Evolutionary conservation across 2,329 filamentous ascomycete genomes (phyloP).

Genomic region (Akanthomyces muscarius): DNA sequence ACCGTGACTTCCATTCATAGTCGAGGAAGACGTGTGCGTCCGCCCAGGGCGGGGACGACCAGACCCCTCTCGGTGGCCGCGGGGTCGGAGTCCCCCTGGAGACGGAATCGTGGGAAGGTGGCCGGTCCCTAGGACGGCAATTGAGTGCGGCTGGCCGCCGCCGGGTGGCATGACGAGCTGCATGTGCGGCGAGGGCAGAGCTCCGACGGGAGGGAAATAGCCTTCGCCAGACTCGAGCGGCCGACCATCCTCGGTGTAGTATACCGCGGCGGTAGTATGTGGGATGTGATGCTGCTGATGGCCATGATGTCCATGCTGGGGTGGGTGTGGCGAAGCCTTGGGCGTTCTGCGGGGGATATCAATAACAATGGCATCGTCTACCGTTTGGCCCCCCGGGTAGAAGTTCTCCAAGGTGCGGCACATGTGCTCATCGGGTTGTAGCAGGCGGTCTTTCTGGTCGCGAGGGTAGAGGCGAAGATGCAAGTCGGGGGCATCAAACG

Average conservation of each 20-base stretch:
- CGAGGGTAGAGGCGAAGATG: conserved; percentile 72
- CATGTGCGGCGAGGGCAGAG: conserved; percentile 38
- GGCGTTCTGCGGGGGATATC: conserved; percentile 81
- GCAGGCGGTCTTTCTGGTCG: conserved; percentile 62
- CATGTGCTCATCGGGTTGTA: conserved; percentile 86
- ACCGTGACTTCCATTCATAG: conserved; percentile 41
- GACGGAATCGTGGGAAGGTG: conserved; percentile 79
- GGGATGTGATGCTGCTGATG: conserved; percentile 25
- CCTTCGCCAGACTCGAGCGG: conserved; percentile 69
- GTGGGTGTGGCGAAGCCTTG: conserved; percentile 66
- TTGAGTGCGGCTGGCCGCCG: conserved; percentile 53
- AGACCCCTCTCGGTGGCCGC: conserved; percentile 53
- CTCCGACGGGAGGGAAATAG: conserved; percentile 72
- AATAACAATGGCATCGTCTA: conserved; percentile 87
- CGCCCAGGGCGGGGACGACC: conserved; percentile 60
- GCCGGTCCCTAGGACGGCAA: conserved; percentile 75
- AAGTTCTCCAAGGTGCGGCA: conserved; percentile 72
- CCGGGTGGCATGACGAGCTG: conserved; percentile 36
- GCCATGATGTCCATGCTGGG: background rate
- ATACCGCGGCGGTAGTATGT: conserved; percentile 45
- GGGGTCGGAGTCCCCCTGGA: conserved; percentile 61
- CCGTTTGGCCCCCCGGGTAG: conserved; percentile 80
- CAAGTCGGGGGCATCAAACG: conserved; percentile 88
- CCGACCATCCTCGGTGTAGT: conserved; percentile 59
- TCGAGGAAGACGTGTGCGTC: conserved; percentile 79